Evolutionary conservation across 805 yeast species (phyloP).

Genomic region (Nakazawaea laoshanensis): DNA sequence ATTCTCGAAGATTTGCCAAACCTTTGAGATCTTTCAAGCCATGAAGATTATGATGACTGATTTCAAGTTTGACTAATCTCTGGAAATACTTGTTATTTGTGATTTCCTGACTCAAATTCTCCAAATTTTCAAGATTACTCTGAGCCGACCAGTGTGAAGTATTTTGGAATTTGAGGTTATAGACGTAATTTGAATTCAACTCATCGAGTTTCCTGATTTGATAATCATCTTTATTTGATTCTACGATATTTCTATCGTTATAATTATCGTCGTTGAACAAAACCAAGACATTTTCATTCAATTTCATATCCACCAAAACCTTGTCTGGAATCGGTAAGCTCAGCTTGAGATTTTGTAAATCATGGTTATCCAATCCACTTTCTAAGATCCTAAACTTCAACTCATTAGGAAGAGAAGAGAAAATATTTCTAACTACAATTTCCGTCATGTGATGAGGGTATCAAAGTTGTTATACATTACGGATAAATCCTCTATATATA

Average conservation of each 20-base stretch:
- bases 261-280: slow-evolving; percentile 6
- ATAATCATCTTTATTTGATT: neutral
- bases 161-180: slow-evolving; percentile 8
- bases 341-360: slow-evolving; percentile 3
- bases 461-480: no score
- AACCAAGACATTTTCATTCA: slow-evolving; percentile 6
- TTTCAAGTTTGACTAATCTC: slow-evolving; percentile 4
- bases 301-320: slow-evolving; percentile 5
- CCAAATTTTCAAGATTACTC: slow-evolving; percentile 1
- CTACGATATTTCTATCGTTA: slow-evolving; percentile 1
- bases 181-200: neutral
- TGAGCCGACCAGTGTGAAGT: slow-evolving; percentile 8
- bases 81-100: slow-evolving; percentile 2
- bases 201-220: slow-evolving; percentile 1
- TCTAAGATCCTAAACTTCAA: slow-evolving; percentile 6
- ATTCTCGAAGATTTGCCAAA: slow-evolving; percentile 43
- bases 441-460: no score
- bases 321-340: slow-evolving; percentile 1
- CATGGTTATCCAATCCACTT: slow-evolving; percentile 1
- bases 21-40: slow-evolving; percentile 35
- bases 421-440: no score
- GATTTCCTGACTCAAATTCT: neutral
- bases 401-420: slow-evolving; percentile 10
- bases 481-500: no score
- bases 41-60: slow-evolving; percentile 8